A percentile compares a stretch with the other conserved stretches of the same genome.
These are phyloP conservation scores for Kickxella alabastrina DNA, from an alignment of 192 early-diverging fungal species.

Conservation along the genomic window DNA sequence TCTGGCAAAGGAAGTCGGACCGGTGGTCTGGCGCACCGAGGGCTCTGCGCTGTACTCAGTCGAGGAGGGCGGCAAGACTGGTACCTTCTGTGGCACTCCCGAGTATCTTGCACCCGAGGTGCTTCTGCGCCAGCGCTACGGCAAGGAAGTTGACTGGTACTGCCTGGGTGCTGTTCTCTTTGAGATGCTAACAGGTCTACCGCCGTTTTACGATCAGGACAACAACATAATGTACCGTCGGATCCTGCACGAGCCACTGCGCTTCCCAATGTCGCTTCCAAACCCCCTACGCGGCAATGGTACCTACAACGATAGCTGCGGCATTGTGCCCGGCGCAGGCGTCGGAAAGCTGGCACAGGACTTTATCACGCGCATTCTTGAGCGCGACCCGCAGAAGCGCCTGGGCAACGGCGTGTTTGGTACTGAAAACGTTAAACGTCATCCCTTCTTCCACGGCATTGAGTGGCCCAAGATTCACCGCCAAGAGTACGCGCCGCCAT, in stretches of 20 bases:
- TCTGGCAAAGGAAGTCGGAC: conserved; percentile 71
- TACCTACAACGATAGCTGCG: conserved; percentile 18
- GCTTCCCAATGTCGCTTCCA: conserved; percentile 39
- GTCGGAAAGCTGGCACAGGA: conserved; percentile 36
- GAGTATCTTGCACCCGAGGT: conserved; percentile 74
- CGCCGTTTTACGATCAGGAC: conserved; percentile 58
- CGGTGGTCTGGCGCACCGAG: conserved; percentile 77
- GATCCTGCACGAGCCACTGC: conserved; percentile 40
- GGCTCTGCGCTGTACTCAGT: conserved; percentile 49
- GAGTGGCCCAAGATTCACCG: conserved; percentile 64
- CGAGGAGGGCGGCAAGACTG: conserved; percentile 59
- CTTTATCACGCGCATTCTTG: conserved; percentile 55
- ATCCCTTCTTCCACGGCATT: conserved; percentile 60
- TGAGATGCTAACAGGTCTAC: conserved; percentile 61
- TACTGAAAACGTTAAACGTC: conserved; percentile 58
- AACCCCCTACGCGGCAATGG: conserved; percentile 29
- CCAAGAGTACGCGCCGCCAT: conserved; percentile 62
- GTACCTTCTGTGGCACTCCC: conserved; percentile 76
- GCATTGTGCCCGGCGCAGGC: conserved; percentile 4
- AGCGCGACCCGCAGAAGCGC: conserved; percentile 59
- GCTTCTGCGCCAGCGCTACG: conserved; percentile 60
- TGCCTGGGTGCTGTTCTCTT: conserved; percentile 72
- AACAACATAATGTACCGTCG: conserved; percentile 48
- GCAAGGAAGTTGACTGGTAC: conserved; percentile 72
- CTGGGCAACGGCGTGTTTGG: conserved; percentile 59